These are phyloP conservation scores for Fulvia fulva DNA, from an alignment of 2,329 filamentous ascomycete genomes.

Conservation along the genomic window DNA sequence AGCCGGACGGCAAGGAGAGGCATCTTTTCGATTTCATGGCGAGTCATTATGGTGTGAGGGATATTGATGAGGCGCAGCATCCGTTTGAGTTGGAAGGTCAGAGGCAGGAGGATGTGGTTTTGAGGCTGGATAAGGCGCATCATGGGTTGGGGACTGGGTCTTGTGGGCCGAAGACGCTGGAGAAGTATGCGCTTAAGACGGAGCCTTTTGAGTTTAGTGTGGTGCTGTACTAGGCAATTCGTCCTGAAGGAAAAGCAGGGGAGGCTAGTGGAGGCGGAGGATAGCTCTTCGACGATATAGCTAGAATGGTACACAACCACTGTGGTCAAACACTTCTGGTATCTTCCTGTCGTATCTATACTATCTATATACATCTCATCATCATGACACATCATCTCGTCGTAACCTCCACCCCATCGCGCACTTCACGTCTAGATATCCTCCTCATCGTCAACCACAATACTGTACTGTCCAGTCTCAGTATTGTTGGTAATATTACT, in stretches of 20 bases:
- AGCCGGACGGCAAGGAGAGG: slow-evolving; percentile 4
- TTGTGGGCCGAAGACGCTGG: slow-evolving; percentile 53
- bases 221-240: neutral
- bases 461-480: slow-evolving; percentile 25
- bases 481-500: slow-evolving; percentile 37
- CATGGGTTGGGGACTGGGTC: slow-evolving; percentile 58
- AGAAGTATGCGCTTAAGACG: slow-evolving; percentile 37
- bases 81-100: slow-evolving; percentile 59
- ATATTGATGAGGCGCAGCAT: slow-evolving; percentile 58
- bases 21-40: slow-evolving; percentile 50
- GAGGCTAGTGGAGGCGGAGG: no score
- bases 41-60: slow-evolving; percentile 50
- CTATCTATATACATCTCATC: neutral
- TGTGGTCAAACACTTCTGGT: neutral
- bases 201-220: neutral
- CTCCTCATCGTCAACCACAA: slow-evolving; percentile 11
- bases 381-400: neutral
- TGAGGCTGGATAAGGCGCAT: slow-evolving; percentile 59
- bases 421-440: slow-evolving; percentile 8
- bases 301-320: no score
- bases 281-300: no score
- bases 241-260: no score
- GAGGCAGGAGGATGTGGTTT: slow-evolving; percentile 52
- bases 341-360: neutral
- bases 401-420: neutral